Conservation (phyloP, 139 green algal genomes). For the Picochlorum sp. region DNA sequence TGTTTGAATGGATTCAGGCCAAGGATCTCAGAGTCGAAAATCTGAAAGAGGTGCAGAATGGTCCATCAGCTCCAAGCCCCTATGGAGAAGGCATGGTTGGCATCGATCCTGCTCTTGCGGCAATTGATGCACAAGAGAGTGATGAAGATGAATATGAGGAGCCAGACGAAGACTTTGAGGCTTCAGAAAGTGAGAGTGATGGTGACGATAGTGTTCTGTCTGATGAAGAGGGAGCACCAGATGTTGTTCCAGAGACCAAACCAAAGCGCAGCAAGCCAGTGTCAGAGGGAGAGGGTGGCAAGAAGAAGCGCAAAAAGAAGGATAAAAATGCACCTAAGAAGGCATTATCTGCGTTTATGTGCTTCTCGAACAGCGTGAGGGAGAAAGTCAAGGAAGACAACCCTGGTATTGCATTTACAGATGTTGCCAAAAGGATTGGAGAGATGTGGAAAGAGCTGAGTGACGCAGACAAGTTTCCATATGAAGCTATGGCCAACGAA, state of each 20-base stretch:
- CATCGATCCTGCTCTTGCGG: neutral
- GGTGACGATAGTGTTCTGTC: slow-evolving; percentile 34
- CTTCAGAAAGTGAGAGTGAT: slow-evolving; percentile 26
- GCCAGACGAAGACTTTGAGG: slow-evolving; percentile 48
- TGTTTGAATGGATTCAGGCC: slow-evolving; percentile 84
- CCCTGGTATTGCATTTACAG: slow-evolving; percentile 51
- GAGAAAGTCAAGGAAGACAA: slow-evolving; percentile 52
- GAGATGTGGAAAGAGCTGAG: slow-evolving; percentile 65
- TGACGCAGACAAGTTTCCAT: slow-evolving; percentile 31
- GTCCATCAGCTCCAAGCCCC: slow-evolving; percentile 41
- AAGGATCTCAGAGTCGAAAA: slow-evolving; percentile 83
- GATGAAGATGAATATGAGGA: slow-evolving; percentile 33
- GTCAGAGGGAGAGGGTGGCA: slow-evolving; percentile 11
- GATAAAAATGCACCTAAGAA: slow-evolving; percentile 77
- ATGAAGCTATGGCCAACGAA: slow-evolving; percentile 34
- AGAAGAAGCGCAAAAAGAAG: slow-evolving; percentile 39
- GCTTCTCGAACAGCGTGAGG: slow-evolving; percentile 58
- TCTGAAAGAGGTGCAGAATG: slow-evolving; percentile 57
- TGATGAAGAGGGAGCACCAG: slow-evolving; percentile 32
- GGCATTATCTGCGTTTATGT: slow-evolving; percentile 79
- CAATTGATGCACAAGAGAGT: slow-evolving; percentile 2
- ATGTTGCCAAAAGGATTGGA: slow-evolving; percentile 66
- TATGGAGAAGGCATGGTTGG: slow-evolving; percentile 30
- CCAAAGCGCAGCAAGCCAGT: slow-evolving; percentile 26
- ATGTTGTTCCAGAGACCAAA: slow-evolving; percentile 24